A percentile compares a stretch with the other conserved stretches of the same genome.
Conservation (phyloP, 495 filamentous ascomycete genomes). For the Friedmanniomyces simplex region DNA sequence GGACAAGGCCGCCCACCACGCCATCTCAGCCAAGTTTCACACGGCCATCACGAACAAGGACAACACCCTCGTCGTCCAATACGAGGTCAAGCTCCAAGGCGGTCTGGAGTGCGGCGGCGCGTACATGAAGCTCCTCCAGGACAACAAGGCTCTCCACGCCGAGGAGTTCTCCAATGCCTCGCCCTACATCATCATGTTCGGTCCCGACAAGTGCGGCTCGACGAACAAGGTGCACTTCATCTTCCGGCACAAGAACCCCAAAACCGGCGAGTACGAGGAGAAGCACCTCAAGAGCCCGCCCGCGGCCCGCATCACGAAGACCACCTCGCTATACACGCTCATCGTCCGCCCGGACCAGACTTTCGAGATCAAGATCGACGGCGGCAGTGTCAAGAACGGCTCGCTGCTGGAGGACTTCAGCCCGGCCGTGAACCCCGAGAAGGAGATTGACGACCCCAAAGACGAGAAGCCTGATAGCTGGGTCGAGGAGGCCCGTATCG, state of each 20-base stretch:
- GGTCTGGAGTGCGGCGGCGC: conserved; percentile 97
- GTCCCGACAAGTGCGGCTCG: conserved; percentile 97
- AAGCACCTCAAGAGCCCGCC: conserved; percentile 89
- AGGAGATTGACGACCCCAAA: conserved; percentile 94
- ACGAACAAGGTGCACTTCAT: conserved; percentile 99
- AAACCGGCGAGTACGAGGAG: conserved; percentile 99
- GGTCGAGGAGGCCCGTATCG: conserved; percentile 85
- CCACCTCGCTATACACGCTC: conserved; percentile 87
- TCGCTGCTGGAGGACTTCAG: conserved; percentile 90
- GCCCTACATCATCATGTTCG: conserved; percentile 99
- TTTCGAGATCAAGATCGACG: conserved; percentile 82
- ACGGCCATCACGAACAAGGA: conserved; percentile 96
- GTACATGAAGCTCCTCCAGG: conserved; percentile 97
- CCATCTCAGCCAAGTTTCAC: conserved; percentile 97
- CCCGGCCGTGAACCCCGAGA: conserved; percentile 83
- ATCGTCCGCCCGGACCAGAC: conserved; percentile 94
- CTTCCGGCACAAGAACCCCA: conserved; percentile 99
- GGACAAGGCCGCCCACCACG: conserved; percentile 93
- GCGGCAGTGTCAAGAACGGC: conserved; percentile 72
- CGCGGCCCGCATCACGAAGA: conserved; percentile 77
- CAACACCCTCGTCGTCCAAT: conserved; percentile 94
- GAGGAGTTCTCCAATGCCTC: conserved; percentile 97
- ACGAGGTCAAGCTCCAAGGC: conserved; percentile 98
- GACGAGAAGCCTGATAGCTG: conserved; percentile 92
- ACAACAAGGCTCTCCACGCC: conserved; percentile 91